Percentiles rank a stretch among this genome's conserved stretches.
phyloP scores from a whole-genome alignment of 2,329 filamentous ascomycete genomes.

The Aspergillus clavatus region DNA sequence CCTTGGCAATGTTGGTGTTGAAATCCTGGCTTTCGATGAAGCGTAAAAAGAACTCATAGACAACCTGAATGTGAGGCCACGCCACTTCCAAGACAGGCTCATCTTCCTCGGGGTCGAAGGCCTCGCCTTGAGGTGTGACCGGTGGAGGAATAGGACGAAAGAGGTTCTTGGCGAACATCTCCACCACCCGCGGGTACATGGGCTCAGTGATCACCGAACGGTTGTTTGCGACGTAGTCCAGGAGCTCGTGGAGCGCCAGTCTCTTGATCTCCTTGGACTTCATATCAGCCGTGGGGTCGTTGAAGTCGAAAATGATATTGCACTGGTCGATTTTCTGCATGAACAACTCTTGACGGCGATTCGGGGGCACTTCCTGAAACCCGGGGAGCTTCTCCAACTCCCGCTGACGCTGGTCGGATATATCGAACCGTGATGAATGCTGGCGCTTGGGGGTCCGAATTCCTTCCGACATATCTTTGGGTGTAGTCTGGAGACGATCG shows the following conservation, averaged over 20 bases:
- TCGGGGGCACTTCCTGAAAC: conserved; percentile 95
- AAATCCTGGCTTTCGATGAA: conserved; percentile 99
- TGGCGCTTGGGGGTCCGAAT: conserved; percentile 93
- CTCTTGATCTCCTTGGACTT: conserved; percentile 99
- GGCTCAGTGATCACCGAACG: conserved; percentile 96
- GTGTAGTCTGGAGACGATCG: conserved; percentile 84
- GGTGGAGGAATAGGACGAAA: conserved; percentile 96
- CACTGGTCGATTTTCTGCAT: conserved; percentile 99
- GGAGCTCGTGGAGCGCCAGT: conserved; percentile 85
- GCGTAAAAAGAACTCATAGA: conserved; percentile 97
- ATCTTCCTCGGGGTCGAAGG: conserved; percentile 97
- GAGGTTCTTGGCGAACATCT: conserved; percentile 98
- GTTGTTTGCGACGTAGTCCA: conserved; percentile 98
- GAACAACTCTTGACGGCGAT: conserved; percentile 90
- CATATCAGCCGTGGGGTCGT: conserved; percentile 96
- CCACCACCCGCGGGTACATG: conserved; percentile 97
- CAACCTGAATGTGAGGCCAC: conserved; percentile 98
- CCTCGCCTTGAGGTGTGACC: conserved; percentile 95
- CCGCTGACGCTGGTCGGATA: conserved; percentile 80
- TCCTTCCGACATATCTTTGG: conserved; percentile 93
- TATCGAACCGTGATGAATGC: conserved; percentile 95
- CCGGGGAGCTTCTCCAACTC: conserved; percentile 96
- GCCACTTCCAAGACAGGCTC: conserved; percentile 96
- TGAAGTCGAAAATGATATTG: conserved; percentile 99
- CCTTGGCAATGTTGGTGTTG: conserved; percentile 99